A percentile compares a stretch with the other conserved stretches of the same genome.
These are phyloP conservation scores for Mrakia frigida DNA, from an alignment of 768 basidiomycete genomes.

Conservation along the genomic window DNA sequence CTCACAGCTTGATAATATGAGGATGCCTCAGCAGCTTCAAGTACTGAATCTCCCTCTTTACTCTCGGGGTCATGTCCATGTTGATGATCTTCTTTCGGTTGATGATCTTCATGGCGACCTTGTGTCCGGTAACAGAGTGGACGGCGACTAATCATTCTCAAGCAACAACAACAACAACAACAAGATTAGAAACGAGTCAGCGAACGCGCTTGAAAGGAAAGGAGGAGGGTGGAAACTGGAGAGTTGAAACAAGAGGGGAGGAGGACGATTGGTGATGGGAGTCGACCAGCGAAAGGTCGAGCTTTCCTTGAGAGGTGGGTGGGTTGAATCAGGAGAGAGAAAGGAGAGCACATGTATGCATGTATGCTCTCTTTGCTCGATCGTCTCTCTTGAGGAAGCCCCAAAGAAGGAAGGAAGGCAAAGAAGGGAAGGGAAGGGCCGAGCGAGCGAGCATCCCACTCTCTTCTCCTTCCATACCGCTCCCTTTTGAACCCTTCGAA, in stretches of 20 bases:
- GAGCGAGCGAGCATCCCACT: background rate
- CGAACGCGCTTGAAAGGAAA: too few relatives aligned
- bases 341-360: background rate
- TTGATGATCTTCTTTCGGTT: constrained; percentile 87
- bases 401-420: background rate
- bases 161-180: too few relatives aligned
- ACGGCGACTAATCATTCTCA: constrained; percentile 93
- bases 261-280: background rate
- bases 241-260: background rate
- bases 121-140: constrained; percentile 89
- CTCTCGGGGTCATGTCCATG: constrained; percentile 84
- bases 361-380: too few relatives aligned
- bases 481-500: constrained; percentile 36
- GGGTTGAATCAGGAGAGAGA: too few relatives aligned
- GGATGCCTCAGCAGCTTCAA: constrained; percentile 89
- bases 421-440: background rate
- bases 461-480: background rate
- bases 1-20: constrained; percentile 95
- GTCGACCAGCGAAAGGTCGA: background rate
- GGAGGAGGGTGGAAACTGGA: background rate
- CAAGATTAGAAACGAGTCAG: background rate
- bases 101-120: constrained; percentile 96
- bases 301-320: too few relatives aligned
- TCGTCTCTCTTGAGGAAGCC: too few relatives aligned
- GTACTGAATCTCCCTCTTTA: constrained; percentile 93